A percentile compares a stretch with the other conserved stretches of the same genome.
Conservation (phyloP, 345 rosid genomes). For the Heritiera fomes region DNA sequence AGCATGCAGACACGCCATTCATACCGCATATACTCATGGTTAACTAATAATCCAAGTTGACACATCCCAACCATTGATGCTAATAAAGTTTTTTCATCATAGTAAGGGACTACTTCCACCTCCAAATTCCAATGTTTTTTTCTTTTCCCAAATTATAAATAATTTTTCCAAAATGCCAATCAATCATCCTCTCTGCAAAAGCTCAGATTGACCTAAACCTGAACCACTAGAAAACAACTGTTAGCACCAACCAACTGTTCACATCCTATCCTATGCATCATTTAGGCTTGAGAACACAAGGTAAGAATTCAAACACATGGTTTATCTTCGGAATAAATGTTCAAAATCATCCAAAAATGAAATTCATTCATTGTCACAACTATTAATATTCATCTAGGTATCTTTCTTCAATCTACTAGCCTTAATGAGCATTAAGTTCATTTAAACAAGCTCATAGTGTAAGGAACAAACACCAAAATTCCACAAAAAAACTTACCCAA, state of each 20-base stretch:
- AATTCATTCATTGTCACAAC: neutral
- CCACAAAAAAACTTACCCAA: slow-evolving; percentile 59
- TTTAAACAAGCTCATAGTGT: slow-evolving; percentile 1
- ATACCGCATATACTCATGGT: neutral
- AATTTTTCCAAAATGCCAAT: slow-evolving; percentile 14
- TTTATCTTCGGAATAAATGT: neutral
- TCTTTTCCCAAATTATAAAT: neutral
- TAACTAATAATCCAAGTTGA: neutral
- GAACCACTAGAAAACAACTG: neutral
- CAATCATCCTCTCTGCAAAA: neutral
- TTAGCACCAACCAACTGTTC: neutral
- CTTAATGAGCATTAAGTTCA: slow-evolving; percentile 1
- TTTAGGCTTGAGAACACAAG: neutral
- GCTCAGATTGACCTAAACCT: neutral
- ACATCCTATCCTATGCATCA: slow-evolving; percentile 4
- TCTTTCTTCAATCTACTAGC: neutral
- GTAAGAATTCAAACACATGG: neutral
- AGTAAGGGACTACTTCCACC: neutral
- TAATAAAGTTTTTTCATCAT: neutral
- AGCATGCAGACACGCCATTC: neutral
- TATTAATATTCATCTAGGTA: neutral
- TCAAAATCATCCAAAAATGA: neutral
- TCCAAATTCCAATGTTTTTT: neutral
- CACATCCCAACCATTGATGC: neutral
- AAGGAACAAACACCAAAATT: neutral